A percentile compares a stretch with the other conserved stretches of the same genome.
These are phyloP conservation scores for Saksenaea oblongispora DNA, from an alignment of 371 early-diverging fungal genomes.

Conservation along the genomic window DNA sequence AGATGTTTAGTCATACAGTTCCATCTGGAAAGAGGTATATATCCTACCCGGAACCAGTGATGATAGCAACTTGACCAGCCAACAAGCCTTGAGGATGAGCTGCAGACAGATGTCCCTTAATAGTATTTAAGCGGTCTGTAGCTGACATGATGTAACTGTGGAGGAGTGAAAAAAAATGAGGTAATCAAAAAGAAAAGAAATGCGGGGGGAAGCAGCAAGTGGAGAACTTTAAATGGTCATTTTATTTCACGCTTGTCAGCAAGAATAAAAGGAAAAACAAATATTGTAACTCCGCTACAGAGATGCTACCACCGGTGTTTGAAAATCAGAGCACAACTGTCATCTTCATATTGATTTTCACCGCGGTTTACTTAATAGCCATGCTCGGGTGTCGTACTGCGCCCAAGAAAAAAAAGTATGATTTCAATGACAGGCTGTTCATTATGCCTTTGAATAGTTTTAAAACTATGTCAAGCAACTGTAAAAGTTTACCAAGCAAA, in stretches of 20 bases:
- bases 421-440: no score
- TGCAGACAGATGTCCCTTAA: slow-evolving; percentile 52
- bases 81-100: slow-evolving; percentile 64
- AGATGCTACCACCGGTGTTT: no score
- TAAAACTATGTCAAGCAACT: no score
- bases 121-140: slow-evolving; percentile 47
- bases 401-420: no score
- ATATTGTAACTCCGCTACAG: background rate
- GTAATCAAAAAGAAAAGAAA: slow-evolving; percentile 5
- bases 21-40: slow-evolving; percentile 2
- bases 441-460: no score
- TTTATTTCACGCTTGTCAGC: slow-evolving; percentile 7
- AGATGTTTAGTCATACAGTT: background rate
- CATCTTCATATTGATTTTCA: no score
- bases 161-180: slow-evolving; percentile 11
- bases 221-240: background rate
- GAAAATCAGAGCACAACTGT: no score
- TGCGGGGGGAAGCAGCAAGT: background rate
- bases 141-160: slow-evolving; percentile 41
- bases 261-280: background rate
- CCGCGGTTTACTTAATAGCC: no score
- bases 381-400: no score
- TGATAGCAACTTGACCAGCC: slow-evolving; percentile 76
- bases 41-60: slow-evolving; percentile 79
- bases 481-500: no score